Evolutionary conservation across 371 early-diverging fungal genomes (phyloP).

Genomic region (Batkoa obscura): DNA sequence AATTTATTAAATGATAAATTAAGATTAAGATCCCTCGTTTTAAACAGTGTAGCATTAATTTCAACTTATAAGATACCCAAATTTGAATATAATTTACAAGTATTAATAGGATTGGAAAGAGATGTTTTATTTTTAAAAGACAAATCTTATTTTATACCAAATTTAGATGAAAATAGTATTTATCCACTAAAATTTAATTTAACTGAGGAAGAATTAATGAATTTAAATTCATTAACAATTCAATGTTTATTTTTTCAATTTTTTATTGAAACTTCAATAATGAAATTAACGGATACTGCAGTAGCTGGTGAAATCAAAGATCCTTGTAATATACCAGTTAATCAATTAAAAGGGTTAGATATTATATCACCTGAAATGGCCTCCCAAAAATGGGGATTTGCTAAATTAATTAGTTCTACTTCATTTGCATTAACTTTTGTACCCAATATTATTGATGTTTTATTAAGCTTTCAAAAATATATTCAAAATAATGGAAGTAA

Average conservation of each 20-base stretch:
- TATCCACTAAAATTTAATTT: background rate
- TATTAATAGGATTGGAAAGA: background rate
- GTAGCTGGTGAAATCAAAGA: background rate
- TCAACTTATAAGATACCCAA: constrained; percentile 1
- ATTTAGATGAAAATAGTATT: background rate
- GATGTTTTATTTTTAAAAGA: background rate
- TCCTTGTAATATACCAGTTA: background rate
- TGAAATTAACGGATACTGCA: background rate
- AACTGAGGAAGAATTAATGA: background rate
- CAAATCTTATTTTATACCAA: background rate
- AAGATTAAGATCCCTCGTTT: background rate
- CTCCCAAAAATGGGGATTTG: constrained; percentile 2
- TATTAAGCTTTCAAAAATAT: background rate
- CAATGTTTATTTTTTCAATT: constrained; percentile 1
- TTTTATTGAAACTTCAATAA: background rate
- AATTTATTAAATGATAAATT: background rate
- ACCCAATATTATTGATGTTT: constrained; percentile 1
- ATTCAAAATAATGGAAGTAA: background rate
- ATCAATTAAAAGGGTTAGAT: background rate
- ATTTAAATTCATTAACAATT: background rate
- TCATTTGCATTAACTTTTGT: constrained; percentile 4
- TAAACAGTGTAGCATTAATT: constrained; percentile 1
- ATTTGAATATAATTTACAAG: background rate
- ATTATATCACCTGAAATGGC: background rate
- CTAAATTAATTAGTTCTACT: background rate